Evolutionary conservation across 306 rosid species (phyloP), one percentile per base, ranked within the genome.

Genomic region (Dryas alaskensis): DNA sequence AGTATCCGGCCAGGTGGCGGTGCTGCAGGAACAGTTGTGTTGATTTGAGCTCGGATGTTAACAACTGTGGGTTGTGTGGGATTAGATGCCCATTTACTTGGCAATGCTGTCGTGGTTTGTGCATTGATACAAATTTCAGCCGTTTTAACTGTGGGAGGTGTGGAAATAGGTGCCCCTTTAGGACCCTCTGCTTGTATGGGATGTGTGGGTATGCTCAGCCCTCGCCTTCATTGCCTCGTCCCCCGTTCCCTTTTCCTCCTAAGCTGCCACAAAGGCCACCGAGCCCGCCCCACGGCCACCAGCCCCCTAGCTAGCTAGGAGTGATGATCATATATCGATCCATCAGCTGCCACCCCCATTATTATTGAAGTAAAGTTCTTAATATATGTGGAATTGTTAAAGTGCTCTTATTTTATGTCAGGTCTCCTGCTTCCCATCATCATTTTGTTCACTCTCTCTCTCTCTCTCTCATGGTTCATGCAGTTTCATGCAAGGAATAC

Each of bases 131-230:
- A 1, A 88, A 86, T 22, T 1, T 39, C 0, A 81, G 69, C 52
- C 66, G 73, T 52, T 79, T 83, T 4, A 86, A 92, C n/a, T 92
- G 97, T 68, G 97, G 98, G 3, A 79, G 17, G 60, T 90, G 97
- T 77, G 92, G 88, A 27, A 71, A 88, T 58, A 80, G 66, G 53
- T 90, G 98, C 51, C 87, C 87, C 40, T 19, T 39, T 42, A 83
- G 81, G 1, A 60, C 45, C 13, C 73, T 46, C 0, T 92, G 98
- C 60, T 25, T 67, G 3, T 92, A 52, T 66, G 98, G 98, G 13
- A 70, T 89, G 82, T 90, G 96, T 72, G 95, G 92, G 0, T 92
- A 89, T 72, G 89, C 80, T 1, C 48, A 79, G 3, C 75, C 45
- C 6, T 1, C 4, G 5, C 63, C 78, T 6, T 59, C 65, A 3